phyloP scores from a whole-genome alignment of 306 rosid species.

The Quercus ilex region DNA sequence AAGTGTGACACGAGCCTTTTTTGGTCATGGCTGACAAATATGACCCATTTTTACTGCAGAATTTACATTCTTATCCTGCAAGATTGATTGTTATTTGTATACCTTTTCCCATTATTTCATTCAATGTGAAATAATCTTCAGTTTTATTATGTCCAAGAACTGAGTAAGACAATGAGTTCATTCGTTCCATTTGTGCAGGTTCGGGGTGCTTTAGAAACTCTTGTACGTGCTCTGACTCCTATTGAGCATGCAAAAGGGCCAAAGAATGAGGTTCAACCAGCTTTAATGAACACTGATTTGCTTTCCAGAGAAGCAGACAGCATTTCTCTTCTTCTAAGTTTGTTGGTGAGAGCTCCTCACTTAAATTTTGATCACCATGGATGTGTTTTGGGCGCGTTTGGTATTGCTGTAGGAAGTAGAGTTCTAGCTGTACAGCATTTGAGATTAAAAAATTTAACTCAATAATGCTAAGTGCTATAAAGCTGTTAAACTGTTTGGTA shows the following conservation, averaged over 20 bases:
- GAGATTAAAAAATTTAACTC: no score
- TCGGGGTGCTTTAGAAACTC: conserved; percentile 92
- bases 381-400: not conserved
- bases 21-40: conserved; percentile 2
- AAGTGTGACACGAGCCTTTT: not conserved
- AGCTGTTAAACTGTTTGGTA: no score
- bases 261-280: conserved; percentile 80
- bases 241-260: conserved; percentile 62
- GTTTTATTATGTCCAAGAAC: not conserved
- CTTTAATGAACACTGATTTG: conserved; percentile 79
- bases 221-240: conserved; percentile 84
- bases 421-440: no score
- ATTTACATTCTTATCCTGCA: conserved; percentile 8
- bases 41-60: not conserved
- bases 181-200: conserved; percentile 43
- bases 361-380: conserved; percentile 3
- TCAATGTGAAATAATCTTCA: not conserved
- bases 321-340: conserved; percentile 83
- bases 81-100: not conserved
- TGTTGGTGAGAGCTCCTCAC: conserved; percentile 63
- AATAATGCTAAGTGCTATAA: no score
- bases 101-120: not conserved
- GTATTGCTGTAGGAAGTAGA: no score
- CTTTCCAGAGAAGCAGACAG: conserved; percentile 84
- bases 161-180: conserved; percentile 9